These are phyloP conservation scores for Massarina eburnea DNA, from an alignment of 2,329 filamentous ascomycete genomes.

Conservation along the genomic window DNA sequence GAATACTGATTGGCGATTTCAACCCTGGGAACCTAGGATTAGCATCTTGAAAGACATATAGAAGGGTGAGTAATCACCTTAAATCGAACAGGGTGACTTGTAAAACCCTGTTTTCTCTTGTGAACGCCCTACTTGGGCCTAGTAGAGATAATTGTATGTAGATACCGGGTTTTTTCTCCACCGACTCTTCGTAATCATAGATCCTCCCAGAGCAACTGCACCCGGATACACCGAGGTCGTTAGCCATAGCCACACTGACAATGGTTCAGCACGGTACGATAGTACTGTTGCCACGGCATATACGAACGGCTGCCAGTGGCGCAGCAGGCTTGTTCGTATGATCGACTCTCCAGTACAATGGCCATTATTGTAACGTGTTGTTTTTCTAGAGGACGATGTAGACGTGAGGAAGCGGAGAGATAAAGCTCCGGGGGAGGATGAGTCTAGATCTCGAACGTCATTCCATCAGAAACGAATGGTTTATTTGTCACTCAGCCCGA, in stretches of 20 bases:
- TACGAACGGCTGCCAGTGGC: slow-evolving; percentile 4
- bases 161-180: background rate
- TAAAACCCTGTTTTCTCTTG: slow-evolving; percentile 8
- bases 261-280: slow-evolving; percentile 5
- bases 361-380: slow-evolving; percentile 6
- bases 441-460: slow-evolving; percentile 48
- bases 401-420: background rate
- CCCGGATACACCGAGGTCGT: background rate
- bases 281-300: background rate
- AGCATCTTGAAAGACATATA: slow-evolving; percentile 7
- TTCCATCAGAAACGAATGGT: slow-evolving; percentile 3
- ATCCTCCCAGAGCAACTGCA: background rate
- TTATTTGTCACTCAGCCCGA: too few species aligned
- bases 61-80: slow-evolving; percentile 12
- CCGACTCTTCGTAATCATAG: background rate
- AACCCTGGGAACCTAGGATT: background rate
- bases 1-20: slow-evolving; percentile 3
- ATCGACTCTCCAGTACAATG: background rate
- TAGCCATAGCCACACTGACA: slow-evolving; percentile 4
- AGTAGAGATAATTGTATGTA: slow-evolving; percentile 4
- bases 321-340: slow-evolving; percentile 4
- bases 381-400: background rate
- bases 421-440: background rate
- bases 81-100: slow-evolving; percentile 5
- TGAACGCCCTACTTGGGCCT: slow-evolving; percentile 10